Conservation (phyloP, 805 yeast genomes). For the Yamadazyma paraphyllophila region DNA sequence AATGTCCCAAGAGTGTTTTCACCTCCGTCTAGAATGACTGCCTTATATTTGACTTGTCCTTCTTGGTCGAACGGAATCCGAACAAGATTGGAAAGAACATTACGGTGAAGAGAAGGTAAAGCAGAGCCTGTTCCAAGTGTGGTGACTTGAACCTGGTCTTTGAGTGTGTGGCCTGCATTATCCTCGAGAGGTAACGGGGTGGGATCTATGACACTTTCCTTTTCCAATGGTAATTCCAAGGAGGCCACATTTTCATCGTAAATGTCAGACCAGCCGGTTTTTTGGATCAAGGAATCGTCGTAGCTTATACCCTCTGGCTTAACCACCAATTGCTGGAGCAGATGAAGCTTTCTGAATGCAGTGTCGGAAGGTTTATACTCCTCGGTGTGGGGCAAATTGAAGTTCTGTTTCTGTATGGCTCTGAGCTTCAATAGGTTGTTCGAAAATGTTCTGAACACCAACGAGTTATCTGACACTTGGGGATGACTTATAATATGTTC, state of each 20-base stretch:
- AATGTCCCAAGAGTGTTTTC: slow-evolving; percentile 84
- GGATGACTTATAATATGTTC: slow-evolving; percentile 76
- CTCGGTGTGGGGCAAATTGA: slow-evolving; percentile 40
- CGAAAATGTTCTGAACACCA: slow-evolving; percentile 59
- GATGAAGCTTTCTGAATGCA: slow-evolving; percentile 24
- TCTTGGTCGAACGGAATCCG: slow-evolving; percentile 55
- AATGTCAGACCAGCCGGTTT: slow-evolving; percentile 26
- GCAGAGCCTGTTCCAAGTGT: slow-evolving; percentile 95
- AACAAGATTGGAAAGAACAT: slow-evolving; percentile 78
- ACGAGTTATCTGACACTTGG: slow-evolving; percentile 55
- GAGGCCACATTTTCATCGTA: slow-evolving; percentile 29
- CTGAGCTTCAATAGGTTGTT: slow-evolving; percentile 55
- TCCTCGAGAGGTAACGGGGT: slow-evolving; percentile 20
- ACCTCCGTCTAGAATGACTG: slow-evolving; percentile 86
- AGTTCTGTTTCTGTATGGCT: slow-evolving; percentile 44
- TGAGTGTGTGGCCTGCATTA: slow-evolving; percentile 19
- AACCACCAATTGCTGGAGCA: slow-evolving; percentile 29
- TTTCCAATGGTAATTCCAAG: slow-evolving; percentile 14
- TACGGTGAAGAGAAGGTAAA: slow-evolving; percentile 77
- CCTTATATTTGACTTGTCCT: slow-evolving; percentile 28
- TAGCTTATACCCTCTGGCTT: slow-evolving; percentile 19
- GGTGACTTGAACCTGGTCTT: slow-evolving; percentile 60
- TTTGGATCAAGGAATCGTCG: slow-evolving; percentile 20
- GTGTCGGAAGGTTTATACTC: slow-evolving; percentile 7
- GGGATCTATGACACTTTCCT: slow-evolving; percentile 17